Evolutionary conservation across 495 filamentous ascomycete genomes (phyloP).

Genomic region (Extremus antarcticus): DNA sequence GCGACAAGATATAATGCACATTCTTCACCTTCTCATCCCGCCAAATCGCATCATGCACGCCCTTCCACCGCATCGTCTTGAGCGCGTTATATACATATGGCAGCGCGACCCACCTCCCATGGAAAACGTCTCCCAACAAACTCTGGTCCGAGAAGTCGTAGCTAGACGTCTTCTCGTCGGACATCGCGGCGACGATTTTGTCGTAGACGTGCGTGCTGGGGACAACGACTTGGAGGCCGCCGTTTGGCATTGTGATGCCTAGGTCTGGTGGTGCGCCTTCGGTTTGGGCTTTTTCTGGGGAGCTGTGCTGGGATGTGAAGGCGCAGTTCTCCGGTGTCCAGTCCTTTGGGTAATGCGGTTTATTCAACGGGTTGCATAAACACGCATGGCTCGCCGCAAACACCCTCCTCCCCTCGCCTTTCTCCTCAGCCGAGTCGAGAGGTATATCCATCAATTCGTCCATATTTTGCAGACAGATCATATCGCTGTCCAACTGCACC

Average conservation of each 20-base stretch:
- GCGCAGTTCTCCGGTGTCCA: slow-evolving; percentile 69
- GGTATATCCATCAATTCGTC: slow-evolving; percentile 72
- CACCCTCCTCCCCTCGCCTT: slow-evolving; percentile 45
- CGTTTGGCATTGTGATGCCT: slow-evolving; percentile 58
- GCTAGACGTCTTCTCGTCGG: slow-evolving; percentile 31
- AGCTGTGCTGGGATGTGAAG: slow-evolving; percentile 56
- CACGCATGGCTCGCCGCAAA: slow-evolving; percentile 71
- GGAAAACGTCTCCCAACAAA: slow-evolving; percentile 56
- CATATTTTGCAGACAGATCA: slow-evolving; percentile 69
- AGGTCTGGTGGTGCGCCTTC: slow-evolving; percentile 39
- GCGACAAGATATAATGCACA: slow-evolving; percentile 67
- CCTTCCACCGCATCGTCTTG: slow-evolving; percentile 60
- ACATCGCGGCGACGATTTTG: slow-evolving; percentile 42
- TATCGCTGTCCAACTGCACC: slow-evolving; percentile 75
- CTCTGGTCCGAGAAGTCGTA: slow-evolving; percentile 73
- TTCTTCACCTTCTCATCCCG: slow-evolving; percentile 65
- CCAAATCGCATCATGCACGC: slow-evolving; percentile 65
- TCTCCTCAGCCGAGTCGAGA: slow-evolving; percentile 46
- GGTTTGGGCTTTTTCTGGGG: slow-evolving; percentile 46
- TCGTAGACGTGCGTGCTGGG: slow-evolving; percentile 47
- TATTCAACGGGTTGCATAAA: slow-evolving; percentile 67
- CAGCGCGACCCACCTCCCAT: slow-evolving; percentile 57
- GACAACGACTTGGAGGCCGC: slow-evolving; percentile 62
- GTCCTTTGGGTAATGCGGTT: slow-evolving; percentile 60
- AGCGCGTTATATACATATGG: slow-evolving; percentile 76